These are phyloP conservation scores for Tuber calosporum DNA, from an alignment of 495 filamentous ascomycete species.

Conservation along the genomic window DNA sequence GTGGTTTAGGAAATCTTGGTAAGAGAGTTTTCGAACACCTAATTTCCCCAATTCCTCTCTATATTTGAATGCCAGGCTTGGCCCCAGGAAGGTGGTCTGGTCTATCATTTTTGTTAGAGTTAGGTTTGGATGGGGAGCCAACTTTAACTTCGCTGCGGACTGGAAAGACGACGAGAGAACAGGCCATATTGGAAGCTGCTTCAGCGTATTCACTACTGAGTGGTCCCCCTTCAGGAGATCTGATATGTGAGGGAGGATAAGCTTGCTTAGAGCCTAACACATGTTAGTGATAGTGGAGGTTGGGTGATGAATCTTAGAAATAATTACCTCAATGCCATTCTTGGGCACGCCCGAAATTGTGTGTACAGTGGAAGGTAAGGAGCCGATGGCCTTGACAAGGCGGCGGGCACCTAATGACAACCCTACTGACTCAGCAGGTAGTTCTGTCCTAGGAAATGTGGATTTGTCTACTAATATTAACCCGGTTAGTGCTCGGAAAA, in stretches of 20 bases:
- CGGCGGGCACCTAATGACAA: slow-evolving; percentile 3
- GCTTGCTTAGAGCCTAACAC: slow-evolving; percentile 16
- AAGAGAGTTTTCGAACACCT: slow-evolving; percentile 13
- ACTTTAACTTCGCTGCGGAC: slow-evolving; percentile 15
- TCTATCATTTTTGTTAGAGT: slow-evolving; percentile 11
- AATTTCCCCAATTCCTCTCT: slow-evolving; percentile 5
- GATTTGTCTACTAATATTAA: slow-evolving; percentile 22
- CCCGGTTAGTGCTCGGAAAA: slow-evolving; percentile 9
- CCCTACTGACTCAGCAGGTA: slow-evolving; percentile 7
- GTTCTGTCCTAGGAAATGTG: slow-evolving; percentile 12
- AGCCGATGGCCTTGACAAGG: slow-evolving; percentile 16
- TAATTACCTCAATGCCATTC: not conserved
- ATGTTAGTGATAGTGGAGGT: not conserved
- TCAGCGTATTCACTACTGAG: not conserved
- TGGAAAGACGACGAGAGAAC: slow-evolving; percentile 19
- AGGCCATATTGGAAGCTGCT: slow-evolving; percentile 33
- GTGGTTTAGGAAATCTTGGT: slow-evolving; percentile 15
- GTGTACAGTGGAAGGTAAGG: slow-evolving; percentile 6
- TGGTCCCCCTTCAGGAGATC: slow-evolving; percentile 4
- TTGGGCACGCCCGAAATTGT: not conserved
- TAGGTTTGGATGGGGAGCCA: slow-evolving; percentile 22
- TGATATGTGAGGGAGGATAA: slow-evolving; percentile 22
- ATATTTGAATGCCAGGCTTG: slow-evolving; percentile 12
- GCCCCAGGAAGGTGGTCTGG: slow-evolving; percentile 17
- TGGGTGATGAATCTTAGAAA: not conserved